A percentile compares a stretch with the other conserved stretches of the same genome.
phyloP scores from a whole-genome alignment of 352 stramenopile genomes.

The Globisporangium okanoganense region DNA sequence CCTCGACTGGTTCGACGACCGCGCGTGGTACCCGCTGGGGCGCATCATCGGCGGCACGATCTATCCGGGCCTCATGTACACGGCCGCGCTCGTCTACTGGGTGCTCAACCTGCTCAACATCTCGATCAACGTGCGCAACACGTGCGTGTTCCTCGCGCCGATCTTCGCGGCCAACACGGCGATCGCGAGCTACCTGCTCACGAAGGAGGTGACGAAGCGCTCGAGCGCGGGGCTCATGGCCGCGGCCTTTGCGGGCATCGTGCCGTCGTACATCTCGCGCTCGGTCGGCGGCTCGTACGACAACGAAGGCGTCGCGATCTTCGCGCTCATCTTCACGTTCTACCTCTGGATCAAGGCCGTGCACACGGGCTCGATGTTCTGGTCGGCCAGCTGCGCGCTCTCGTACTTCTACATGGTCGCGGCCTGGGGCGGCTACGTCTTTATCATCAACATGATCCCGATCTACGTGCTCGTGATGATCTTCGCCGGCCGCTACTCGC shows the following conservation, averaged over 20 bases:
- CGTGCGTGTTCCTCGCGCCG: slow-evolving; percentile 89
- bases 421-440: slow-evolving; percentile 97
- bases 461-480: slow-evolving; percentile 95
- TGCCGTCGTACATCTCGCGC: slow-evolving; percentile 96
- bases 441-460: slow-evolving; percentile 99
- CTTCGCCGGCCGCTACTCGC: slow-evolving; percentile 90
- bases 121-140: slow-evolving; percentile 91
- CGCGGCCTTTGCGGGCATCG: slow-evolving; percentile 94
- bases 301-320: slow-evolving; percentile 98
- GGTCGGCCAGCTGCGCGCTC: slow-evolving; percentile 77
- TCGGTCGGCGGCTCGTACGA: slow-evolving; percentile 97
- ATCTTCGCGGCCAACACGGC: slow-evolving; percentile 89
- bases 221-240: slow-evolving; percentile 88
- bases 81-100: slow-evolving; percentile 87
- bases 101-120: slow-evolving; percentile 90
- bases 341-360: slow-evolving; percentile 96
- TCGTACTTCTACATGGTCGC: slow-evolving; percentile 98
- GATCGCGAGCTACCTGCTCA: slow-evolving; percentile 88
- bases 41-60: slow-evolving; percentile 92
- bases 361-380: slow-evolving; percentile 88
- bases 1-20: slow-evolving; percentile 98
- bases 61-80: slow-evolving; percentile 92
- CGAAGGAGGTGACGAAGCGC: slow-evolving; percentile 87
- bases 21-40: slow-evolving; percentile 91
- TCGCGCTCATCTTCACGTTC: slow-evolving; percentile 97